phyloP scores from a whole-genome alignment of 495 filamentous ascomycete species.

The Neurospora sp. region DNA sequence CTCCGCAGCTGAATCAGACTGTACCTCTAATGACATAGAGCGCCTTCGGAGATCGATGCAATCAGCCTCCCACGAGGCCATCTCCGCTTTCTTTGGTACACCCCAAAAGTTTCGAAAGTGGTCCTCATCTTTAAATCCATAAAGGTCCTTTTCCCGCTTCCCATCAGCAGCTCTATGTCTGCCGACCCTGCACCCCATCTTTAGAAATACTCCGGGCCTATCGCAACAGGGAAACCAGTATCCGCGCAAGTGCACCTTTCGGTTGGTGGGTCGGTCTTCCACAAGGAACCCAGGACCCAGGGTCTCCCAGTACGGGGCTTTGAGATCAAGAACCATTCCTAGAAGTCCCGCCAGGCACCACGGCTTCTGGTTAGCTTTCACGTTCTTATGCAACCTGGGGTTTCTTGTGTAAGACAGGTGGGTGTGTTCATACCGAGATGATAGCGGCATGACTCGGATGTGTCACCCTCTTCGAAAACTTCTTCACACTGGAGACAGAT shows the following conservation, averaged over 20 bases:
- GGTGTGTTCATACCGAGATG: neutral
- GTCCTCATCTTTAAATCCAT: neutral
- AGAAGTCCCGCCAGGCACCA: neutral
- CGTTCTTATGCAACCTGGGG: neutral
- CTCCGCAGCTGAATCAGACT: neutral
- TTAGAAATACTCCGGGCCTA: neutral
- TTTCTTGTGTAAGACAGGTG: neutral
- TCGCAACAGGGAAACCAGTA: neutral
- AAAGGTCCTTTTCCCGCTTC: neutral
- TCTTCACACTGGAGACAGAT: neutral
- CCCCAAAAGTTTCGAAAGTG: neutral
- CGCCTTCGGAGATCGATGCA: neutral
- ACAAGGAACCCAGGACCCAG: neutral
- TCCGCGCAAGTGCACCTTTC: neutral
- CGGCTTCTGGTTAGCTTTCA: neutral
- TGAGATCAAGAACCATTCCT: neutral
- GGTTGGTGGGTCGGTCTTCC: neutral
- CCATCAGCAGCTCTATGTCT: neutral
- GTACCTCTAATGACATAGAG: neutral
- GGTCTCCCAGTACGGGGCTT: neutral
- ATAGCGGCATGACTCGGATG: neutral
- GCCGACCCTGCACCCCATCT: neutral
- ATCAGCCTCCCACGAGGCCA: neutral
- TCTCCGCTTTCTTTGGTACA: neutral
- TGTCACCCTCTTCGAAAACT: neutral